A percentile compares a stretch with the other conserved stretches of the same genome.
Conservation (phyloP, 495 filamentous ascomycete species). For the Podospora australis region DNA sequence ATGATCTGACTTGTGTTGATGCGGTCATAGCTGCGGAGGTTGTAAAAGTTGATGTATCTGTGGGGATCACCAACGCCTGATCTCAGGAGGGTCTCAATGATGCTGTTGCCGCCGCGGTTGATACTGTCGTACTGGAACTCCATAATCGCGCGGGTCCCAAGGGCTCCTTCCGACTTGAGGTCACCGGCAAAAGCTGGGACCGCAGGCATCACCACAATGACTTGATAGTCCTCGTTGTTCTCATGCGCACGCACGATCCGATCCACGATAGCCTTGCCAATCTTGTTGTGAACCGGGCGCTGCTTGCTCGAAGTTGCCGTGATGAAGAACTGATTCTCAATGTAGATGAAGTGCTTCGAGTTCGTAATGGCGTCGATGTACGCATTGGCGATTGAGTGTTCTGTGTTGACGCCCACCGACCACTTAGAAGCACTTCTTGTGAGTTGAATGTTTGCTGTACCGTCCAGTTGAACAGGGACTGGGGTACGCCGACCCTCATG, state of each 20-base stretch:
- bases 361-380: constrained; percentile 78
- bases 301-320: constrained; percentile 74
- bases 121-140: constrained; percentile 79
- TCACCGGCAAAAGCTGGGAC: constrained; percentile 91
- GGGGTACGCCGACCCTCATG: neutral
- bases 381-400: constrained; percentile 86
- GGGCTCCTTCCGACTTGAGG: constrained; percentile 65
- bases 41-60: constrained; percentile 92
- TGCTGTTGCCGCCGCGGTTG: constrained; percentile 77
- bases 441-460: constrained; percentile 33
- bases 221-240: constrained; percentile 67
- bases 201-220: constrained; percentile 80
- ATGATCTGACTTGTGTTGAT: constrained; percentile 68
- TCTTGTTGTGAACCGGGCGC: constrained; percentile 76
- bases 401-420: constrained; percentile 60
- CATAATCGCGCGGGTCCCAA: constrained; percentile 92
- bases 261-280: constrained; percentile 83
- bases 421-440: constrained; percentile 57
- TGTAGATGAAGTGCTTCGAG: constrained; percentile 82
- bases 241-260: constrained; percentile 74
- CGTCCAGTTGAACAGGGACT: no score
- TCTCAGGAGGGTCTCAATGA: constrained; percentile 69
- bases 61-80: constrained; percentile 61
- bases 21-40: constrained; percentile 86
- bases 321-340: constrained; percentile 97